Evolutionary conservation across 306 rosid genomes (phyloP), one percentile per base, ranked within the genome.

Genomic region (Arachis stenosperma): DNA sequence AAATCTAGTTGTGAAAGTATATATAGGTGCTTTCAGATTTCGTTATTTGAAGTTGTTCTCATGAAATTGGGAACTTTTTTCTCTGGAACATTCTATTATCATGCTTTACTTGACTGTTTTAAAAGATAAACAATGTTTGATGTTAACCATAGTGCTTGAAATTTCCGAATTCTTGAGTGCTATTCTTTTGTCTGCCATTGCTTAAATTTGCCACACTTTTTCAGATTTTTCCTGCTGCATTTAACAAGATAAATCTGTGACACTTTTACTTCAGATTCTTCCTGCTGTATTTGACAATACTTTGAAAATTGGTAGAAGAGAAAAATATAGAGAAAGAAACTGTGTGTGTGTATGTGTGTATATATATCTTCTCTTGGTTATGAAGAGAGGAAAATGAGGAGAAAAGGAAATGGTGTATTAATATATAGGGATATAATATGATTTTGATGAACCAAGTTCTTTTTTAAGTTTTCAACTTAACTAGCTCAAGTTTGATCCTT

Each of bases 401-500:
- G 37, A 33, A 33, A 33, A 33, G 37, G 37, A 33, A 2, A 33
- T 33, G 37, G 3, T 0, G 4, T 33, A 33, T 33, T 2, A 33
- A 33, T 33, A 33, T 33, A 33, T 4, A 33, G 37, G 37, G 37
- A 33, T 33, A 33, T 33, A 33, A 73, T 46, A 53, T 65, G 70
- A 54, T 43, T 61, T 53, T 47, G 58, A 50, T 66, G 64, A 54
- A 65, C 61, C 59, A 33, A 40, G 71, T 69, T 67, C 65, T 78
- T 59, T 62, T 57, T 70, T 36, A 55, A 61, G 79, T 80, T 84
- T 83, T 85, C 57, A 70, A 66, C 99, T 95, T 95, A 90, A 95
- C 98, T 50, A 48, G 59, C 73, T 61, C 82, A 95, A 93, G 81
- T 91, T 92, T 84, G 94, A 95, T 83, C 90, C 89, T 73, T 87